phyloP scores from a whole-genome alignment of 805 yeast species.

The Gaillardinia entomophila region DNA sequence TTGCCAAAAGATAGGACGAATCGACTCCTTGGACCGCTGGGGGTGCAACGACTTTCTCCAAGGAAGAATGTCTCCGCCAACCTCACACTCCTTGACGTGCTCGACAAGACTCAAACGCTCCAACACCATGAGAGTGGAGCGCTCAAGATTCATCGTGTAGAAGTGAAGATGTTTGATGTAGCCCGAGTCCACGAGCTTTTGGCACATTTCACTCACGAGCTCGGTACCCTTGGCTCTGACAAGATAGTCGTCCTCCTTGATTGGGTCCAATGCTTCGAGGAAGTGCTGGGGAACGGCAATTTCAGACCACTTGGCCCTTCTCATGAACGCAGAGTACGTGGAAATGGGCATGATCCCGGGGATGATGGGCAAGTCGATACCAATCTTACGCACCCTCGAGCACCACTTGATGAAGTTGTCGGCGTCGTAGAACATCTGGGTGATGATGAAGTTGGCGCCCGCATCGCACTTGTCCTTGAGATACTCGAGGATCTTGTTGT shows the following conservation, averaged over 20 bases:
- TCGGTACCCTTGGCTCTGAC: conserved; percentile 85
- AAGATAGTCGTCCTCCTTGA: conserved; percentile 83
- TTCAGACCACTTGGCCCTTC: conserved; percentile 94
- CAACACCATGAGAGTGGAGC: conserved; percentile 81
- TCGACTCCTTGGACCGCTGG: conserved; percentile 69
- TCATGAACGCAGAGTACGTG: conserved; percentile 85
- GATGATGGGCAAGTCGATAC: conserved; percentile 79
- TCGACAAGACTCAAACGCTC: conserved; percentile 63
- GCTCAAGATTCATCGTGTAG: conserved; percentile 96
- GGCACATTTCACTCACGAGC: conserved; percentile 79
- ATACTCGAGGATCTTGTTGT: conserved; percentile 45
- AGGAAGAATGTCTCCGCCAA: conserved; percentile 49
- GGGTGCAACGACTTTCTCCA: conserved; percentile 91
- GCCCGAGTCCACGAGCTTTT: conserved; percentile 61
- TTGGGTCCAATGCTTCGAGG: conserved; percentile 63
- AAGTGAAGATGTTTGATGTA: conserved; percentile 83
- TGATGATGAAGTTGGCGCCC: conserved; percentile 90
- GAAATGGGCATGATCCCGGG: conserved; percentile 99
- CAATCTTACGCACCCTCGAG: conserved; percentile 56
- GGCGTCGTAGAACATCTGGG: conserved; percentile 96
- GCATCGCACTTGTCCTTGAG: conserved; percentile 87
- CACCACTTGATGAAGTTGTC: conserved; percentile 86
- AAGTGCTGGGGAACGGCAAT: conserved; percentile 74
- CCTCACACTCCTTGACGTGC: conserved; percentile 30
- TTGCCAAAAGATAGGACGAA: conserved; percentile 95